Conservation (phyloP, 2,329 filamentous ascomycete species). For the Fusarium veterinarium region DNA sequence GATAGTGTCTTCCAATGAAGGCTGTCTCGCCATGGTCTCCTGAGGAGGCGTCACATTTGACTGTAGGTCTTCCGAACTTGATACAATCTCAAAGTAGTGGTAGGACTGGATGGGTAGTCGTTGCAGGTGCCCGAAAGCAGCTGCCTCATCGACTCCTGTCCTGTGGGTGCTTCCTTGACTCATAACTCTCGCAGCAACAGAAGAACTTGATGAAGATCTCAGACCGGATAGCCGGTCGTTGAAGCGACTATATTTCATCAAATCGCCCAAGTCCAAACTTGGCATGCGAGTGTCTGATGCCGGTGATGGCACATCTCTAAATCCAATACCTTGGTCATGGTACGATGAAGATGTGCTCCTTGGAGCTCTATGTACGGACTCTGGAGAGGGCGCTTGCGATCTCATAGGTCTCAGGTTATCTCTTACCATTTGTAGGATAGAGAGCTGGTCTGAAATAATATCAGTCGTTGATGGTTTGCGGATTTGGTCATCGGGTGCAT, state of each 20-base stretch:
- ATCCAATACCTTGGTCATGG: constrained; percentile 38
- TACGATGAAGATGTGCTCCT: constrained; percentile 51
- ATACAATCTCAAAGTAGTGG: constrained; percentile 42
- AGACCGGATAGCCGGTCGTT: constrained; percentile 48
- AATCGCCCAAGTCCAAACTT: constrained; percentile 44
- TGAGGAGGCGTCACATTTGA: constrained; percentile 14
- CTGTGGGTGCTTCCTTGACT: constrained; percentile 33
- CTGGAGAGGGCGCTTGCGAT: constrained; percentile 24
- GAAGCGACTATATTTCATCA: constrained; percentile 46
- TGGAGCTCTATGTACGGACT: constrained; percentile 1
- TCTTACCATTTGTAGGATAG: constrained; percentile 30
- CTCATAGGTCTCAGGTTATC: constrained; percentile 19
- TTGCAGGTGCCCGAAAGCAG: constrained; percentile 44
- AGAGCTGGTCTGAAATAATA: constrained; percentile 31
- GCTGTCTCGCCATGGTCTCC: constrained; percentile 1
- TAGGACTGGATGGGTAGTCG: constrained; percentile 37
- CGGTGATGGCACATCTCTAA: constrained; percentile 46
- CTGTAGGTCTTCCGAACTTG: constrained; percentile 44
- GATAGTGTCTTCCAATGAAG: neutral
- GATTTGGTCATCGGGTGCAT: constrained; percentile 2
- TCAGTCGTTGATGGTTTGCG: constrained; percentile 3
- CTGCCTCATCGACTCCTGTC: constrained; percentile 41
- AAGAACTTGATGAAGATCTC: constrained; percentile 44
- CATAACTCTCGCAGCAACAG: constrained; percentile 11
- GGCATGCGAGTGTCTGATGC: constrained; percentile 33